phyloP scores from a whole-genome alignment of 345 rosid genomes.

The Psidium friedrichsthalianum region DNA sequence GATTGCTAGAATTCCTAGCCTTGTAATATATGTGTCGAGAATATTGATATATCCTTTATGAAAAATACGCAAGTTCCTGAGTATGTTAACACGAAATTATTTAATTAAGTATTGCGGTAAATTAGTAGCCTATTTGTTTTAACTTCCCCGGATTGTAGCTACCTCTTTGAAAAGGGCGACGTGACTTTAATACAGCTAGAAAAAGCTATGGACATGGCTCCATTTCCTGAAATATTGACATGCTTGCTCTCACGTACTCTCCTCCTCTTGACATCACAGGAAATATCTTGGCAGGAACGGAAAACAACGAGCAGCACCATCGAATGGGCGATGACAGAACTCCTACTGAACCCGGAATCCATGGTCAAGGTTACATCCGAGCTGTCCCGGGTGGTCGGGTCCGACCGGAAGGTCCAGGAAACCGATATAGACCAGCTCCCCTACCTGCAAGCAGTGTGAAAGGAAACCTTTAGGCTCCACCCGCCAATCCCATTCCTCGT shows the following conservation, averaged over 20 bases:
- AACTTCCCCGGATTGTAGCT: not conserved
- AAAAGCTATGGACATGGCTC: not conserved
- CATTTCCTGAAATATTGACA: not conserved
- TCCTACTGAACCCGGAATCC: slow-evolving; percentile 28
- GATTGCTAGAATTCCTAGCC: not conserved
- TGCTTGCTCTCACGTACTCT: not conserved
- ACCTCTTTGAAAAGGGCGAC: not conserved
- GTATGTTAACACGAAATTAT: not conserved
- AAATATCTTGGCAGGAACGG: slow-evolving; percentile 50
- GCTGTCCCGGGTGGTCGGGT: slow-evolving; percentile 29
- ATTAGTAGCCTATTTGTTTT: not conserved
- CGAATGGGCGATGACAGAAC: slow-evolving; percentile 70
- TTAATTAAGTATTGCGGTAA: not conserved
- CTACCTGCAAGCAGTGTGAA: slow-evolving; percentile 26
- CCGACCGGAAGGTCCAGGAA: slow-evolving; percentile 35
- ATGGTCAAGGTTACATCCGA: slow-evolving; percentile 40
- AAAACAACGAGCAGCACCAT: slow-evolving; percentile 47
- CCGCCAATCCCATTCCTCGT: slow-evolving; percentile 50
- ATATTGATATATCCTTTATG: not conserved
- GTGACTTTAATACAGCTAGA: not conserved
- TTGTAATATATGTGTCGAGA: not conserved
- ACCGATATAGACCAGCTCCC: slow-evolving; percentile 36
- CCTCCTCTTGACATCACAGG: slow-evolving; percentile 16
- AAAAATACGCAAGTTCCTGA: not conserved
- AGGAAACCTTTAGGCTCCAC: slow-evolving; percentile 44